Evolutionary conservation across 176 grass and related monocot genomes (phyloP).

Genomic region (Phyllostachys edulis): DNA sequence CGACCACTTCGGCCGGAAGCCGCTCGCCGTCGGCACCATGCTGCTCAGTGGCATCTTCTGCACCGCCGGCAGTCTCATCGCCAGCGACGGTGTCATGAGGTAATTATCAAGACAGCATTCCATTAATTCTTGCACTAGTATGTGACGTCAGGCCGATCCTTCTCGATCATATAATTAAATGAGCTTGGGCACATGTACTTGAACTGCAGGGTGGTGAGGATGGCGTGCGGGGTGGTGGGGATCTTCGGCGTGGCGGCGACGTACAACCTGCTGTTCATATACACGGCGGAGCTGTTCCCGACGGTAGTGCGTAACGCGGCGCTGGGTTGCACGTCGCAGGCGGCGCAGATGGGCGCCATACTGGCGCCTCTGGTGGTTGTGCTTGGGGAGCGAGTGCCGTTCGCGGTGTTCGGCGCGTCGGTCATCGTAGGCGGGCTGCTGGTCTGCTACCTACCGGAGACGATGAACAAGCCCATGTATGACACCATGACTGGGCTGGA

Average conservation of each 20-base stretch:
- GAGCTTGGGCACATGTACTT: background rate
- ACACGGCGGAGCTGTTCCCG: conserved; percentile 83
- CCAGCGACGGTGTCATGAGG: conserved; percentile 33
- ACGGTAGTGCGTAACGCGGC: conserved; percentile 76
- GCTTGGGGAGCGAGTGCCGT: conserved; percentile 56
- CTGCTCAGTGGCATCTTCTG: conserved; percentile 68
- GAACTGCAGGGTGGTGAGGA: conserved; percentile 40
- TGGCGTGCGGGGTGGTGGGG: conserved; percentile 69
- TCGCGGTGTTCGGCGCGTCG: conserved; percentile 61
- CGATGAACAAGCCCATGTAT: conserved; percentile 71
- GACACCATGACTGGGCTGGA: conserved; percentile 77
- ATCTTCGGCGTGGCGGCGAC: conserved; percentile 85
- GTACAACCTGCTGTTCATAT: conserved; percentile 79
- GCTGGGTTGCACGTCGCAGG: conserved; percentile 57
- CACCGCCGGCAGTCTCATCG: conserved; percentile 42
- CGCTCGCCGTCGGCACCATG: conserved; percentile 60
- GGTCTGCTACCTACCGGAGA: conserved; percentile 69
- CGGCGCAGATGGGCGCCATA: conserved; percentile 67
- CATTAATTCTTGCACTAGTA: background rate
- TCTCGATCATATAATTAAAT: background rate
- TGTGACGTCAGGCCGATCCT: background rate
- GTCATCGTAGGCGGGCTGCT: conserved; percentile 57
- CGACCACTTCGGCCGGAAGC: conserved; percentile 54
- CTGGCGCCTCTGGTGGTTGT: conserved; percentile 77
- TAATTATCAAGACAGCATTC: background rate